A percentile compares a stretch with the other conserved stretches of the same genome.
Evolutionary conservation across 495 filamentous ascomycete genomes (phyloP).

Genomic region (Trichoderma erinaceum): DNA sequence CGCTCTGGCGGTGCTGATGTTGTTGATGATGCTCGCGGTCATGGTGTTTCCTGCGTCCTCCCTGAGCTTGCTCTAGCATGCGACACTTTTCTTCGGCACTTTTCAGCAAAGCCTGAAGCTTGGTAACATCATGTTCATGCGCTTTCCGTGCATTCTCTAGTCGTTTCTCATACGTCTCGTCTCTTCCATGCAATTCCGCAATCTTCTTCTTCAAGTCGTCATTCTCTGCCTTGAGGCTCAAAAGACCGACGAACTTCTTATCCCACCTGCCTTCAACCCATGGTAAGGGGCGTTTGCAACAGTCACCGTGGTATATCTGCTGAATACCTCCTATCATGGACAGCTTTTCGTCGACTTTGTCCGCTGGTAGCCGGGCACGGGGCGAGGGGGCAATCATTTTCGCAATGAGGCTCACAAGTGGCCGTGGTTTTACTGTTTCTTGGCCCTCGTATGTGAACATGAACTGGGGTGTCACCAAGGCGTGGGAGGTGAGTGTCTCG

Average conservation of each 20-base stretch:
- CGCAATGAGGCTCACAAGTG: conserved; percentile 29
- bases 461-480: conserved; percentile 20
- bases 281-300: conserved; percentile 23
- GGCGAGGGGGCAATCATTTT: conserved; percentile 30
- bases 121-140: neutral
- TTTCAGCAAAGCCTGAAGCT: neutral
- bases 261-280: conserved; percentile 9
- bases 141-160: conserved; percentile 25
- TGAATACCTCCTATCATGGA: conserved; percentile 36
- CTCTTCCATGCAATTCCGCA: conserved; percentile 27
- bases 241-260: conserved; percentile 27
- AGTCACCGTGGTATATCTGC: conserved; percentile 36
- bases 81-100: neutral
- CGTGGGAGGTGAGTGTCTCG: conserved; percentile 22
- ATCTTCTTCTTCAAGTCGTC: conserved; percentile 25
- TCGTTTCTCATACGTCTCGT: conserved; percentile 30
- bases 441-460: conserved; percentile 9
- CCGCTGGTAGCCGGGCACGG: conserved; percentile 25
- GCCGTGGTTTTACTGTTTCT: conserved; percentile 26
- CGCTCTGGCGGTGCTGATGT: neutral
- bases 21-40: neutral
- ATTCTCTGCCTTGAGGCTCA: conserved; percentile 19
- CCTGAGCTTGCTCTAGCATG: neutral
- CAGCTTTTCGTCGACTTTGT: conserved; percentile 29
- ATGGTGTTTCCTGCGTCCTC: neutral